Base-by-base conservation (phyloP, 2,329 filamentous ascomycete species). In the Talaromyces marneffei region DNA sequence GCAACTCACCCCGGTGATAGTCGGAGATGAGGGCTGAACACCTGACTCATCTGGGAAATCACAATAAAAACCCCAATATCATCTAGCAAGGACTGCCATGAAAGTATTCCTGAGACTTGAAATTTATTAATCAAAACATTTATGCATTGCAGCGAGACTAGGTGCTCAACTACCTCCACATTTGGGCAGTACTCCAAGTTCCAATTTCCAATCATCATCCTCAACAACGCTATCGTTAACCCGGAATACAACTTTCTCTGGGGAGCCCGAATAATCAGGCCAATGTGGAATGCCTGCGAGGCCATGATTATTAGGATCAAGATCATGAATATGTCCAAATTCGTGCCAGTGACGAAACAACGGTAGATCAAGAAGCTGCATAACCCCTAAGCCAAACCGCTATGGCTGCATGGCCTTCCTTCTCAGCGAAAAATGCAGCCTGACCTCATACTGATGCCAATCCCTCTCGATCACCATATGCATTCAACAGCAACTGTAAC, bases 401-500 rank as follows among this genome's bases (percentile, higher is more conserved):
- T 7, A 52, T 52, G 27, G n/a, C 48, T 20, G 18, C 10, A 52
- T 52, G 48, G 2, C 29, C 48, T 52, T 52, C 48, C n/a, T 14
- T 9, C 29, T 52, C 29, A 2, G 48, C 48, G 16, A 35, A 33
- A 16, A 10, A 20, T 23, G 48, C 48, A 6, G 48, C 29, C 48
- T 52, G 29, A 16, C 2, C 10, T 8, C 48, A 52, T 52, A 35
- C 29, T 14, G 9, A 0, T 20, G 10, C 9, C n/a, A 52, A 6
- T 23, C 48, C 48, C 2, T 58, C 60, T 27, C 16, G 14, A 7
- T 35, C 50, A 52, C 40, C 54, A 18, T 59, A 59, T 33, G 46
- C 40, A 59, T 67, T 67, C 14, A 72, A 58, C 8, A 73, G 63
- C 12, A 72, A 40, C 29, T 72, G 65, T 9, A 72, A 31, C 64